These are phyloP conservation scores for Aaosphaeria pasadenensis DNA, from an alignment of 2,329 filamentous ascomycete species.

Conservation along the genomic window DNA sequence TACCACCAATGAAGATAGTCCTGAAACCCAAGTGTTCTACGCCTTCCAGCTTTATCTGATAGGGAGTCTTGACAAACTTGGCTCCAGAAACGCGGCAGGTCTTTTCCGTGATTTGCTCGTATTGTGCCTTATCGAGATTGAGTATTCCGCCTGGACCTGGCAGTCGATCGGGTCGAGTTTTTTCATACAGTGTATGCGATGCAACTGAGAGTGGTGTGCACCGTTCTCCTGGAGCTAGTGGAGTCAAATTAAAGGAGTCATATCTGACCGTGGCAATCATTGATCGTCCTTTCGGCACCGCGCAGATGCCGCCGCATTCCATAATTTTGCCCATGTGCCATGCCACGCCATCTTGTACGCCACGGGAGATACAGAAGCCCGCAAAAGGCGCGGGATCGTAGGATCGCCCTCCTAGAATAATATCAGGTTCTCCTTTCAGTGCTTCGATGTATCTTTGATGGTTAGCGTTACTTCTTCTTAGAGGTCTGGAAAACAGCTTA, in stretches of 20 bases:
- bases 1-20: slow-evolving; percentile 12
- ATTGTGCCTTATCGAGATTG: background rate
- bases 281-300: slow-evolving; percentile 44
- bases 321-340: slow-evolving; percentile 54
- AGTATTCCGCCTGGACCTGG: slow-evolving; percentile 41
- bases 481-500: background rate
- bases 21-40: slow-evolving; percentile 8
- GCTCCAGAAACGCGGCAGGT: background rate
- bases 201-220: slow-evolving; percentile 50
- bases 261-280: slow-evolving; percentile 41
- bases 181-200: slow-evolving; percentile 54
- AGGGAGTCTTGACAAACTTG: background rate
- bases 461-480: background rate
- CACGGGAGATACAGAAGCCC: slow-evolving; percentile 2
- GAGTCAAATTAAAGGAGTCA: slow-evolving; percentile 46
- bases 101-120: slow-evolving; percentile 1
- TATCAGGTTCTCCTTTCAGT: slow-evolving; percentile 37
- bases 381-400: slow-evolving; percentile 5
- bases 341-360: background rate
- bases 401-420: slow-evolving; percentile 44
- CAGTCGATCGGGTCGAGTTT: slow-evolving; percentile 48
- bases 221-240: slow-evolving; percentile 33
- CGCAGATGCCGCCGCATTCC: slow-evolving; percentile 49
- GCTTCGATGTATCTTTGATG: slow-evolving; percentile 29
- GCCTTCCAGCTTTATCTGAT: slow-evolving; percentile 15